phyloP scores from a whole-genome alignment of 2,329 filamentous ascomycete genomes.

The Colletotrichum orchidophilum region DNA sequence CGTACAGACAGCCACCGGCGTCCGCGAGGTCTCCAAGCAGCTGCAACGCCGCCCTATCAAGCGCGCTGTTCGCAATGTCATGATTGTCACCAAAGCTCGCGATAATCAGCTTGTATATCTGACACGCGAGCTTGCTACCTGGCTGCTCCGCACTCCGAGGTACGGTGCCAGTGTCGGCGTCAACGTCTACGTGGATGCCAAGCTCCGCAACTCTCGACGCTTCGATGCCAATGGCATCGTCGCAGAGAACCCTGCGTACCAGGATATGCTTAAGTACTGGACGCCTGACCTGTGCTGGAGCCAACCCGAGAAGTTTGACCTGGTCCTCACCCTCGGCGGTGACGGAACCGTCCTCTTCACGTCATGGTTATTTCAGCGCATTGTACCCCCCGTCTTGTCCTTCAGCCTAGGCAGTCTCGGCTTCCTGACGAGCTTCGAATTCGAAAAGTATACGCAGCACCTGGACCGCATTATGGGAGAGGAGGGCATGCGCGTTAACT shows the following conservation, averaged over 20 bases:
- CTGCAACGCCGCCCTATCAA: constrained; percentile 91
- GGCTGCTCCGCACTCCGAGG: constrained; percentile 87
- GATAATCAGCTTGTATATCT: constrained; percentile 93
- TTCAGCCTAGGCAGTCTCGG: constrained; percentile 87
- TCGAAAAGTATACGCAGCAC: constrained; percentile 86
- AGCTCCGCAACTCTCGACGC: constrained; percentile 86
- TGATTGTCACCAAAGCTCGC: constrained; percentile 98
- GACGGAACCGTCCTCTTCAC: constrained; percentile 91
- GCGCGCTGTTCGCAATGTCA: constrained; percentile 90
- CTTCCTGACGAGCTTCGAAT: constrained; percentile 91
- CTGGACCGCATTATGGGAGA: constrained; percentile 92
- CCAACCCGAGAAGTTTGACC: constrained; percentile 92
- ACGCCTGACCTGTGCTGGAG: constrained; percentile 95
- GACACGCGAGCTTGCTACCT: constrained; percentile 86
- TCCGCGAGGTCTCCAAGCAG: constrained; percentile 95
- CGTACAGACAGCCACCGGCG: constrained; percentile 93
- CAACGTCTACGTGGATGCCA: constrained; percentile 98
- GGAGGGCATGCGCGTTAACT: constrained; percentile 93
- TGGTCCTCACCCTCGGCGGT: constrained; percentile 88
- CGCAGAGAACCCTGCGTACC: constrained; percentile 78
- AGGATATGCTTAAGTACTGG: constrained; percentile 93
- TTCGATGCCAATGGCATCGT: constrained; percentile 82
- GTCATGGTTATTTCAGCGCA: constrained; percentile 90
- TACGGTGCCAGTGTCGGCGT: constrained; percentile 92
- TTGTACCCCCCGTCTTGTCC: constrained; percentile 85